Conservation (phyloP, 1,284 basidiomycete species). For the Cystobasidiaceae sp. region DNA sequence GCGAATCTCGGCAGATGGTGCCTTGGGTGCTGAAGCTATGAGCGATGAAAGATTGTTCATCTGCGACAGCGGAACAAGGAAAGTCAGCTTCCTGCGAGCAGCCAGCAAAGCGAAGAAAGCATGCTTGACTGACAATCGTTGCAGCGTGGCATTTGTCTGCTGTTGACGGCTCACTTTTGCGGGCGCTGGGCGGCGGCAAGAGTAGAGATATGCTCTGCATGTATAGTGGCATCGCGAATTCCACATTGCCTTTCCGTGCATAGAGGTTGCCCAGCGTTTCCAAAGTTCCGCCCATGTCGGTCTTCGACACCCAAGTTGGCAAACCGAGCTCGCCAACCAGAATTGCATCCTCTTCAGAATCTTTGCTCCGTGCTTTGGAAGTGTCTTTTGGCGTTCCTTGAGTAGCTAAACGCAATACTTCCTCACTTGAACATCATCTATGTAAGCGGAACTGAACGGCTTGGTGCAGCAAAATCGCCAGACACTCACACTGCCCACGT, state of each 20-base stretch:
- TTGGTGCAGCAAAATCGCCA: slow-evolving; percentile 36
- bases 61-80: background rate
- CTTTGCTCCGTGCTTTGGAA: background rate
- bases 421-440: background rate
- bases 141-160: slow-evolving; percentile 31
- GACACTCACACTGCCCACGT: slow-evolving; percentile 46
- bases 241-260: slow-evolving; percentile 40
- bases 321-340: slow-evolving; percentile 44
- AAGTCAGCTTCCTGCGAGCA: background rate
- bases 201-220: slow-evolving; percentile 45
- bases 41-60: slow-evolving; percentile 33
- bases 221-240: slow-evolving; percentile 47
- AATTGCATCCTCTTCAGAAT: slow-evolving; percentile 28
- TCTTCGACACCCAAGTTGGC: slow-evolving; percentile 44
- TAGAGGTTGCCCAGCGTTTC: slow-evolving; percentile 47
- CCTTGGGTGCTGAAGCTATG: slow-evolving; percentile 20
- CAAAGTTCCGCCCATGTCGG: slow-evolving; percentile 44
- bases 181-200: slow-evolving; percentile 35
- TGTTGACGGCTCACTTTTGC: slow-evolving; percentile 13
- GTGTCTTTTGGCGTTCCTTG: background rate
- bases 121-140: slow-evolving; percentile 23
- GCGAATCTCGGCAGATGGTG: slow-evolving; percentile 8
- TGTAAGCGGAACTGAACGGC: background rate
- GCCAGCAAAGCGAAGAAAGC: background rate
- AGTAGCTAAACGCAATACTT: background rate